Base-by-base conservation (phyloP, 306 rosid species). In the Casuarina equisetifolia region DNA sequence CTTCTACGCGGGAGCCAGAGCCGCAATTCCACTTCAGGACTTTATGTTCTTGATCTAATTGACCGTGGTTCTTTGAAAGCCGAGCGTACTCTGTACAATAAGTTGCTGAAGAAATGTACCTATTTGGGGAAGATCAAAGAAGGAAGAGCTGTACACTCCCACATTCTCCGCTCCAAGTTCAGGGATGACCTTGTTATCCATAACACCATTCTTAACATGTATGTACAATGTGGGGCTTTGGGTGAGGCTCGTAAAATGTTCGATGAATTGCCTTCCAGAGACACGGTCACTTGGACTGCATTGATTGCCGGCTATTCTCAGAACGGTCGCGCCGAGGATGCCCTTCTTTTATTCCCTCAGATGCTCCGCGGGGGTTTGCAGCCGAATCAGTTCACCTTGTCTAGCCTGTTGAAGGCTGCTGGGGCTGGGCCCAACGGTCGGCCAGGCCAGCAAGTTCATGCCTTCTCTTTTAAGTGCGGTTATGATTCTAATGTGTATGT, bases 341-440 rank as follows among this genome's bases (percentile, higher is more conserved):
- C 83, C 4, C 77, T 83, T 70, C 62, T 39, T 61, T 76, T 83
- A 74, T 75, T 79, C 36, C 86, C 80, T 70, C 75, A 36, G 11
- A 83, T 83, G 86, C 70, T 83, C 38, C 75, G 70, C 19, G 64
- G 7, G 19, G 75, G 81, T 15, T 61, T 79, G 58, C 42, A 75
- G 40, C 86, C 86, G 6, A 83, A 83, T 73, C 77, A 83, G 74
- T 83, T 78, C 80, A 83, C 86, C 44, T 59, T 83, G 64, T 79
- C 86, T 48, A 83, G 86, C 77, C 49, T 83, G 77, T 45, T 74
- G 20, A 83, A 83, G 80, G 86, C 83, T 74, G 54, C 80, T 17
- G 86, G 80, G 9, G 77, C 75, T 61, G 67, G 12, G 7, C 25
- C 77, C 9, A 52, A 19, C 39, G 70, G 79, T 13, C 52, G 53